Evolutionary conservation across 2,329 filamentous ascomycete species (phyloP).

Genomic region (Colletotrichum eremochloae): DNA sequence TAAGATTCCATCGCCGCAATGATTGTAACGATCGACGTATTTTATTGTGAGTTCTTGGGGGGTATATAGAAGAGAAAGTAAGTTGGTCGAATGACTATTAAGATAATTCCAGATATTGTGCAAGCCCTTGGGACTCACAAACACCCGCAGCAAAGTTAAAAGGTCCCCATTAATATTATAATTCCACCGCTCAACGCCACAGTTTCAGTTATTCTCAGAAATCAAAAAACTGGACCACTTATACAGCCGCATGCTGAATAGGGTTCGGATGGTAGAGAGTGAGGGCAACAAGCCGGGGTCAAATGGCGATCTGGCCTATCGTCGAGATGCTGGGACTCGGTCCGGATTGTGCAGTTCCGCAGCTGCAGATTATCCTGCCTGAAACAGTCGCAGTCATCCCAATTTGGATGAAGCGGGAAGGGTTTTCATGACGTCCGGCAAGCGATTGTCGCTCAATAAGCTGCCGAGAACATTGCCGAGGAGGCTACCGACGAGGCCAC

Average conservation of each 20-base stretch:
- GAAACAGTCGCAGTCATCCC: conserved; percentile 19
- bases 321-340: conserved; percentile 9
- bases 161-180: conserved; percentile 27
- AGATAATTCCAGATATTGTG: conserved; percentile 30
- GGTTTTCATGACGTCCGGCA: neutral
- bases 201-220: conserved; percentile 26
- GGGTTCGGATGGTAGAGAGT: neutral
- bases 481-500: neutral
- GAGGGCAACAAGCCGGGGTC: conserved; percentile 7
- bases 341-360: conserved; percentile 27
- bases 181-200: conserved; percentile 15
- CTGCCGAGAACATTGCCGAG: neutral
- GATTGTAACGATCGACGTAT: conserved; percentile 30
- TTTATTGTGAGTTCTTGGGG: conserved; percentile 25
- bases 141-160: conserved; percentile 33
- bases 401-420: neutral
- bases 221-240: conserved; percentile 4
- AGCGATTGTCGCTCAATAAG: neutral
- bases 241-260: conserved; percentile 7
- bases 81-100: conserved; percentile 26
- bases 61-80: conserved; percentile 30
- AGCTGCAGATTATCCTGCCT: conserved; percentile 29
- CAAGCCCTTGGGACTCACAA: conserved; percentile 30
- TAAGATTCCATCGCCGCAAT: no score
- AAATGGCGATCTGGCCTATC: neutral